A percentile compares a stretch with the other conserved stretches of the same genome.
Conservation (phyloP, 306 rosid genomes). For the Pterocarpus santalinus region DNA sequence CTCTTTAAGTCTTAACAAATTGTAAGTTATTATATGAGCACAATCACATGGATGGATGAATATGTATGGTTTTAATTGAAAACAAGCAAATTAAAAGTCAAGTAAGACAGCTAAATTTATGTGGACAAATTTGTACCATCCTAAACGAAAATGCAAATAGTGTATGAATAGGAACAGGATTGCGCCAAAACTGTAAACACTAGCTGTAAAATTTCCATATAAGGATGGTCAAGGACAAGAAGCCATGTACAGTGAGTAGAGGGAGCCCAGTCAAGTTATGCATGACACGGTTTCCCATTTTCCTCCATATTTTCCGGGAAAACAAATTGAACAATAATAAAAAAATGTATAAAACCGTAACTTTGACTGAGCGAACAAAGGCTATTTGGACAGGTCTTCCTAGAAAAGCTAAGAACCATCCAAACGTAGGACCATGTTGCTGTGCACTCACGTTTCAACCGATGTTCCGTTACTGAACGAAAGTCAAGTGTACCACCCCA, state of each 20-base stretch:
- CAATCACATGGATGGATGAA: not conserved
- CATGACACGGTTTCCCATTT: not conserved
- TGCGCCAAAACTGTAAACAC: not conserved
- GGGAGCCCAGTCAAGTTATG: too few relatives aligned
- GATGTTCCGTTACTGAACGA: constrained; percentile 28
- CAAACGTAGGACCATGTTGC: constrained; percentile 30
- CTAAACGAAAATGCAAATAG: not conserved
- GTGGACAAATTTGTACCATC: not conserved
- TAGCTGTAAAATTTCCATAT: not conserved
- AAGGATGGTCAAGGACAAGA: too few relatives aligned
- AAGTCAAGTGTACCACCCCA: not conserved
- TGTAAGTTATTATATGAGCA: not conserved
- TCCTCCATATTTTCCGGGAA: constrained; percentile 15
- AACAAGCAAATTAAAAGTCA: not conserved
- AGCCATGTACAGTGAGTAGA: too few relatives aligned
- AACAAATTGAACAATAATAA: constrained; percentile 13
- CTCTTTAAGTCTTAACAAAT: not conserved
- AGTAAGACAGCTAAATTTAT: not conserved
- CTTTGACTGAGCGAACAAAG: constrained; percentile 17
- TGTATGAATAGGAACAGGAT: not conserved
- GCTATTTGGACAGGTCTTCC: constrained; percentile 22
- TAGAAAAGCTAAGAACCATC: constrained; percentile 49
- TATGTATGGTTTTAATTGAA: not conserved
- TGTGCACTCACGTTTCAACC: constrained; percentile 4
- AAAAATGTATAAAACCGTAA: constrained; percentile 8